Evolutionary conservation across 2,329 filamentous ascomycete genomes (phyloP), one percentile per base, ranked within the genome.

Genomic region (Cercospora sojina): DNA sequence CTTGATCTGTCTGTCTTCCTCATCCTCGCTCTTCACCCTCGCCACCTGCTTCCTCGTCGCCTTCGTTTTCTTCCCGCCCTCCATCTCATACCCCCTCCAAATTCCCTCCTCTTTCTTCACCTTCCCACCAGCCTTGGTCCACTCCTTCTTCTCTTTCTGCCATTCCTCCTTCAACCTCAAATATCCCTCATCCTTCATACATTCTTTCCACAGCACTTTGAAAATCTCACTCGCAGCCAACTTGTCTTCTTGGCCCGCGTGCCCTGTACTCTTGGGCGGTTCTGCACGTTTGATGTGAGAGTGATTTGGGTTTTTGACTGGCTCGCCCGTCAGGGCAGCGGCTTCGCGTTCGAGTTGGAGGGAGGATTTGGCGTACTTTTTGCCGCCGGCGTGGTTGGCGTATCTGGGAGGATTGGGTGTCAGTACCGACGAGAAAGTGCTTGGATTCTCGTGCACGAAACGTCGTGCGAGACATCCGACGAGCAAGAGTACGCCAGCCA

Each of bases 231-330:
- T 85, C 3, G 83, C 82, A 59, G 79, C 79, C 64, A 81, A 70
- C 76, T 86, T 87, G 74, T 86, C 84, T 61, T 78, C 75, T 72
- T 77, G 79, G 23, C 80, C 84, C 62, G 78, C 73, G 73, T 85
- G 83, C 0, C 70, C 79, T 49, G 74, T 72, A 68, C 80, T 82
- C 74, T 81, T 84, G 18, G 77, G 77, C 67, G 84, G 70, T 72
- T 82, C 76, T 53, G 55, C 68, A 43, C 74, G 67, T 49, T 64
- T 68, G 0, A 57, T 13, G 20, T 63, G 56, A 16, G 60, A 63
- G 49, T 63, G 49, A 3, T 63, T 63, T 0, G 60, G 60, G 9
- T 63, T 63, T 1, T 31, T 41, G 23, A 57, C 31, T 7, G 69
- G 71, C 3, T 71, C 72, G 25, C 60, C 60, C 0, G 60, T 57